Evolutionary conservation across 495 filamentous ascomycete genomes (phyloP).

Genomic region (Paragyromitra xinjiangensis): DNA sequence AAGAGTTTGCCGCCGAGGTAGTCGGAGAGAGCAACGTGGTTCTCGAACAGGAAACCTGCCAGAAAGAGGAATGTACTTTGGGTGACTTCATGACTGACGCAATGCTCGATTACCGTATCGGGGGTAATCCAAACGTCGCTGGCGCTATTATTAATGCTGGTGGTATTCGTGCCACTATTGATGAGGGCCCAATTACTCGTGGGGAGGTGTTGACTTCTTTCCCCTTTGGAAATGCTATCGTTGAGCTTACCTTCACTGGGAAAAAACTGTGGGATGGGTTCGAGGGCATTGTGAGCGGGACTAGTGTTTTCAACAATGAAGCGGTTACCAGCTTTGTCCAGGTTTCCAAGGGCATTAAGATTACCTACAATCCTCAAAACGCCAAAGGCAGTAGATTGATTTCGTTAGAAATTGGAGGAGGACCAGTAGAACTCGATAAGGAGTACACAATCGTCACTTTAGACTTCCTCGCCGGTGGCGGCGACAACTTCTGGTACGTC

Average conservation of each 20-base stretch:
- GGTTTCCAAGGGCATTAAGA: constrained; percentile 62
- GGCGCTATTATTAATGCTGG: constrained; percentile 66
- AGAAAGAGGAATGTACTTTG: constrained; percentile 63
- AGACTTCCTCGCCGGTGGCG: constrained; percentile 66
- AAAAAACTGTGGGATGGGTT: constrained; percentile 63
- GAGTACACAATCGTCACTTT: constrained; percentile 65
- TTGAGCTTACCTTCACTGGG: constrained; percentile 62
- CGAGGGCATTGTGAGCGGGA: constrained; percentile 62
- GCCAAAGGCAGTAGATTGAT: constrained; percentile 59
- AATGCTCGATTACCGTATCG: constrained; percentile 65
- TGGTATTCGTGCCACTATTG: constrained; percentile 67
- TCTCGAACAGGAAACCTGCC: constrained; percentile 65
- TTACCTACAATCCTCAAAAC: constrained; percentile 62
- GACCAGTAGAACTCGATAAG: constrained; percentile 57
- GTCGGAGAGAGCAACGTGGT: constrained; percentile 62
- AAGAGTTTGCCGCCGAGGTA: constrained; percentile 62
- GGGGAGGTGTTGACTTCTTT: constrained; percentile 67
- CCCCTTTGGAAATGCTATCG: constrained; percentile 68
- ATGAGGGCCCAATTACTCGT: constrained; percentile 64
- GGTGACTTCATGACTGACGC: constrained; percentile 66
- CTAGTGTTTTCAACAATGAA: constrained; percentile 63
- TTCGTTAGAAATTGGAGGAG: constrained; percentile 59
- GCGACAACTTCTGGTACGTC: constrained; percentile 64
- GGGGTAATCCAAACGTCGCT: constrained; percentile 55
- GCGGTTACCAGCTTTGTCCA: constrained; percentile 65